Conservation (phyloP, 163 green algal genomes). For the Trebouxia gelatinosa region DNA sequence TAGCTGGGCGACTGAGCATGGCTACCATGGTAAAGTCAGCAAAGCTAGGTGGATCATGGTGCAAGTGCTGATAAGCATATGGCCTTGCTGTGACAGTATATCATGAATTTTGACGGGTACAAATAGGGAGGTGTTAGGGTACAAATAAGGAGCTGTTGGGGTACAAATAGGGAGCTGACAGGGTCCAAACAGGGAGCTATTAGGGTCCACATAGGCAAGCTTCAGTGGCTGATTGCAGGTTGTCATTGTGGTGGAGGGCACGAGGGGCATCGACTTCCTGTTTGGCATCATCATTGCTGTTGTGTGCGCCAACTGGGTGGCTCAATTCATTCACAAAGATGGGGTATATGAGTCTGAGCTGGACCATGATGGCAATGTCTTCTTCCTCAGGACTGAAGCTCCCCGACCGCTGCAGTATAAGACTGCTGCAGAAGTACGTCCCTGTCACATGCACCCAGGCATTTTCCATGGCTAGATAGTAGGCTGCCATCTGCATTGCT, state of each 20-base stretch:
- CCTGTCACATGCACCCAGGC: background rate
- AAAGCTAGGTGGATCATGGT: too few species aligned
- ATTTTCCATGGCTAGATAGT: background rate
- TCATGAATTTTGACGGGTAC: too few species aligned
- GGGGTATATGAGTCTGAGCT: slow-evolving; percentile 93
- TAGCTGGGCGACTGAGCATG: background rate
- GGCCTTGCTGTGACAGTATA: too few species aligned
- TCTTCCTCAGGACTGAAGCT: slow-evolving; percentile 76
- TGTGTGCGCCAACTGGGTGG: slow-evolving; percentile 83
- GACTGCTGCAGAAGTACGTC: slow-evolving; percentile 36
- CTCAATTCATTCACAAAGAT: slow-evolving; percentile 75
- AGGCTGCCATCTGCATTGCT: too few species aligned
- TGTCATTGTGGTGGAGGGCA: slow-evolving; percentile 92
- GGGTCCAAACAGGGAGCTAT: too few species aligned
- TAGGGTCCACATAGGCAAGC: too few species aligned
- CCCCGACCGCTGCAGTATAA: slow-evolving; percentile 52
- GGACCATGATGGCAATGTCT: slow-evolving; percentile 73
- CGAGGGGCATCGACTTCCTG: slow-evolving; percentile 80
- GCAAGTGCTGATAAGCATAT: too few species aligned
- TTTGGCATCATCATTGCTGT: slow-evolving; percentile 85
- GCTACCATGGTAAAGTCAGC: background rate
- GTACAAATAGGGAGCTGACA: too few species aligned
- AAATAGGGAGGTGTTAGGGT: too few species aligned
- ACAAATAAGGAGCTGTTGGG: too few species aligned
- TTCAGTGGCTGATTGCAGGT: slow-evolving; percentile 46